Base-by-base conservation (phyloP, 129 eudicot genomes). In the Saposhnikovia divaricata region DNA sequence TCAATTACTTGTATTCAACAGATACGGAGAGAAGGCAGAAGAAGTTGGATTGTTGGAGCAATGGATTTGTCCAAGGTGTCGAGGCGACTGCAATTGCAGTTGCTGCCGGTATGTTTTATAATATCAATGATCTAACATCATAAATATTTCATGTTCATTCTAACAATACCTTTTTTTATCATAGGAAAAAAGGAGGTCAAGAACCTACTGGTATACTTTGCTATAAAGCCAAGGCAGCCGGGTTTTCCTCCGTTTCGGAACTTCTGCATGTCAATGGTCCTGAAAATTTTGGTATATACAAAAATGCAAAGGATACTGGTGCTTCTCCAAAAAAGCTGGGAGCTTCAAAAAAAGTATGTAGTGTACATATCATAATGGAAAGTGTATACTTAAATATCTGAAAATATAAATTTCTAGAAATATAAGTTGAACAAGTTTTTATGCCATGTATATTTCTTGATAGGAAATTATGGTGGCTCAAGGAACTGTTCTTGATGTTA, bases 1-100 rank as follows among this genome's bases (percentile, higher is more conserved):
- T 57, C 50, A 14, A 45, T 42, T 23, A 53, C 57, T 50, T 50
- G 57, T 48, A 46, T 79, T 81, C 42, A 61, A 51, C 63, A 95
- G 99, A 82, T 95, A 95, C 65, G 99, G 97, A 34, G 96, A 95
- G 89, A 88, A 87, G 79, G 93, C 88, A 34, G 97, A 89, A 83
- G 97, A 89, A 55, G 89, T 92, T 83, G 78, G 65, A 65, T 82
- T 21, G 21, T 77, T 71, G 70, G 91, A 53, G 18, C 87, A 89
- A 63, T 95, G 98, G 98, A 81, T 44, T 25, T 95, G 98, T 85
- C 98, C 98, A 70, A 92, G 40, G 87, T 95, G 98, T 80, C 87
- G 91, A 79, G 96, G 84, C 63, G 84, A 84, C 6, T 95, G 99
- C 87, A 95, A 95, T 92, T 96, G 99, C 85, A 96, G 99, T 80